Base-by-base conservation (phyloP, 371 early-diverging fungal genomes). In the Mucor saturninus region DNA sequence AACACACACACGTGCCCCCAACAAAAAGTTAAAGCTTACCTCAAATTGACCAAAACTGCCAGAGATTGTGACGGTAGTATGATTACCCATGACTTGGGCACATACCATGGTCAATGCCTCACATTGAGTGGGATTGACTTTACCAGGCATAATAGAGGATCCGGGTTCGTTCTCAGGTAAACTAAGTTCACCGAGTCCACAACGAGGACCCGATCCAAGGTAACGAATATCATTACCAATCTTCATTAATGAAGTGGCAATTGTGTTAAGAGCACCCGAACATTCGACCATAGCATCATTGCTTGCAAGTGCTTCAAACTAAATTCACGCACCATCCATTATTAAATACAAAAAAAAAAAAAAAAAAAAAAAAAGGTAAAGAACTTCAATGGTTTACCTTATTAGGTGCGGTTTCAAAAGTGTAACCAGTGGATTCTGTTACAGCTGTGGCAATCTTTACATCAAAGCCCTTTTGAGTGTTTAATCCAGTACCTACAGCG, bases 101-200 rank as follows among this genome's bases (percentile, higher is more conserved):
- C 95, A 94, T 31, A 94, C 91, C 95, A 95, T 95, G 37, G 95
- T 95, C 88, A 95, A 85, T 31, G 95, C 92, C 76, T 95, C 95
- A 78, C 93, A 93, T 76, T 95, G 95, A 13, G 95, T 95, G 56
- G 95, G 95, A 73, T 95, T 95, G 51, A 94, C 93, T 80, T 95
- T 95, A 63, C 95, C 95, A 48, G 95, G 95, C 95, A 94, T 94
- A 72, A 95, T 95, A 46, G 91, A 91, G 42, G 91, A 91, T 57
- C 95, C 95, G 35, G 95, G 95, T 77, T 95, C 95, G 74, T 95
- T 95, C 67, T 93, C 94, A 31, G 95, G 95, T 49, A 95, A 80
- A 38, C 72, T 71, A 31, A 95, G 82, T 70, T 95, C 95, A 54
- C 94, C 95, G 10, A 95, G 80, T 54, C 95, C 95, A 73, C 94